Evolutionary conservation across 2,329 filamentous ascomycete genomes (phyloP), one percentile per base, ranked within the genome.

Genomic region (Claviceps paspali): DNA sequence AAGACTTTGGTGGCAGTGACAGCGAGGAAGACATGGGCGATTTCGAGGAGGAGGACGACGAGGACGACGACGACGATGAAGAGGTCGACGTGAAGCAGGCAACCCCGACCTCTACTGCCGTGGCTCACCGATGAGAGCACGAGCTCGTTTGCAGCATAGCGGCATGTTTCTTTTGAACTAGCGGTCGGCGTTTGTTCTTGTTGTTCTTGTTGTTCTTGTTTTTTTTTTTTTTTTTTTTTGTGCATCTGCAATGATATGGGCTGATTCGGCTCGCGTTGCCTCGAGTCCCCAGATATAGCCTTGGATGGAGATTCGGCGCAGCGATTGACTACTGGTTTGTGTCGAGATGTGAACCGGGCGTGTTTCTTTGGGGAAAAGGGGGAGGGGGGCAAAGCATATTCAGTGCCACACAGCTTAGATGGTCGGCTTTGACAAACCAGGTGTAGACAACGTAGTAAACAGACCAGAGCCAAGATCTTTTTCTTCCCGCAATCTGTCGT

Each of bases 1-100:
- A 82, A 36, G 81, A 87, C 47, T 86, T 87, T 56, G 80, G 78
- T 8, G 79, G 79, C 12, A 83, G 79, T 49, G 81, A 84, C 46
- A 74, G 70, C 17, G 78, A 78, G 9, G 69, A 73, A 21, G 68
- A 72, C 18, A 66, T 72, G 58, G 70, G 71, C 23, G 75, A 79
- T 32, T 71, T 69, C 29, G 71, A 72, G 7, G 70, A 71, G 10
- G 64, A 65, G 2, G 69, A 76, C 17, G 73, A 71, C 6, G 67
- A 69, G 3, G 39, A 40, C 7, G 29, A 36, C n/a, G 38, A 40
- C 9, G 39, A 38, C 11, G 39, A 40, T 3, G 38, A 33, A 5
- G 33, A 10, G 14, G 19, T 32, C 6, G 21, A 33, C 15, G 31
- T 26, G n/a, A 33, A 33, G 22, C 14, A 30, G 11, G 15, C 4